Percentiles rank a stretch among this genome's conserved stretches.
Conservation (phyloP, 208 protist species). For the Trypanosoma mega region DNA sequence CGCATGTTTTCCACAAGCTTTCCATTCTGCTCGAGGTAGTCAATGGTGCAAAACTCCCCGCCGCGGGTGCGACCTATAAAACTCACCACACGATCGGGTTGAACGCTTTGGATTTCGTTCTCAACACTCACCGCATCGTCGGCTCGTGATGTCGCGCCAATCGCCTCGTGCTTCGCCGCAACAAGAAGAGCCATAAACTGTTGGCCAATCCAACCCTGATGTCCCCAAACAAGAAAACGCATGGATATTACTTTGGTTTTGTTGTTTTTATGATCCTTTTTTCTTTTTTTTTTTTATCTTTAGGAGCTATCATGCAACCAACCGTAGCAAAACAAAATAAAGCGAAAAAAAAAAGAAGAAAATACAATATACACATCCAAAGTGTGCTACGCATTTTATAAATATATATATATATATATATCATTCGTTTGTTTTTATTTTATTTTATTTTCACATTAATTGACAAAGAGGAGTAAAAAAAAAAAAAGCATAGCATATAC, state of each 20-base stretch:
- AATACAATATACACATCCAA: background rate
- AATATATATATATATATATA: no score
- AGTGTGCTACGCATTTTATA: no score
- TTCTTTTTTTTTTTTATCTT: no score
- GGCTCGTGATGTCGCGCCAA: slow-evolving; percentile 39
- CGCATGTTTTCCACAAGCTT: slow-evolving; percentile 58
- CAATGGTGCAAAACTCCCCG: slow-evolving; percentile 42
- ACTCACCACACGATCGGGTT: slow-evolving; percentile 43
- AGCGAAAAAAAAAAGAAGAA: background rate
- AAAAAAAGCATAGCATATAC: no score
- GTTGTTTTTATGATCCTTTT: no score
- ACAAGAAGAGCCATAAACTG: slow-evolving; percentile 39
- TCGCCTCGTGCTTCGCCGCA: slow-evolving; percentile 26
- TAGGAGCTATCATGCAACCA: background rate
- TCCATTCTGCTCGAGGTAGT: slow-evolving; percentile 55
- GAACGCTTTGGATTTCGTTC: slow-evolving; percentile 27
- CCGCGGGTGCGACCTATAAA: slow-evolving; percentile 54
- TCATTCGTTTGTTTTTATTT: no score
- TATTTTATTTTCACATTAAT: no score
- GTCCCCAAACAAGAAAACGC: slow-evolving; percentile 54
- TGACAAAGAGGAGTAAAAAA: no score
- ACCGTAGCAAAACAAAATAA: background rate
- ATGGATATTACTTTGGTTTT: slow-evolving; percentile 21
- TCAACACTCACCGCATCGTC: slow-evolving; percentile 37
- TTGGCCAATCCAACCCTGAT: slow-evolving; percentile 54